Evolutionary conservation across 169 alveolate species (phyloP), one percentile per base, ranked within the genome.

Genomic region (Eimeria sp.): DNA sequence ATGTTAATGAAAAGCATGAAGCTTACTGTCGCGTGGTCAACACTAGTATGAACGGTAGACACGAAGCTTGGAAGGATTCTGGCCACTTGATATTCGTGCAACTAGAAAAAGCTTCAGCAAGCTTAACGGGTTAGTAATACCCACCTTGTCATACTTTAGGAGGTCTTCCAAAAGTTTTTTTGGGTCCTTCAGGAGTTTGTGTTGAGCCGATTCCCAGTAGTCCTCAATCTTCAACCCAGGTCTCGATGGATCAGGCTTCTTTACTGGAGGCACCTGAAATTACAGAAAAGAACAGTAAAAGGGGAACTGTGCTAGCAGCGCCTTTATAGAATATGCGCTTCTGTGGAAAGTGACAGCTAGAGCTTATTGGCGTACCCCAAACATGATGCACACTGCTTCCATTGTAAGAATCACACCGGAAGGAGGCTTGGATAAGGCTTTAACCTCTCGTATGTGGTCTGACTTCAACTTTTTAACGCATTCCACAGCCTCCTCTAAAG

Each of bases 391-490:
- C 95, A 98, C 95, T 30, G 99, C 99, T 84, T 97, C 98, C 96
- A 97, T 97, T 93, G 97, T 98, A 27, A 97, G 95, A 40, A 96
- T 95, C 27, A 98, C 99, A 27, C 98, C 99, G 5, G 97, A 98
- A 0, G 98, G 98, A 7, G 99, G 99, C 4, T 98, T 97, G 88
- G 97, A 98, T 97, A 98, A 97, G 67, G 99, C 97, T 95, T 99
- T 99, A 95, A 99, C 97, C 97, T 99, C 99, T 45, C 98, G 97
- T 78, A 99, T 98, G 96, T 99, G 99, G 80, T 98, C 98, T 43
- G 98, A 98, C 83, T 98, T 97, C 25, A 99, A 96, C 88, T 98
- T 98, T 96, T 98, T 99, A 91, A 98, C 98, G 73, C 99, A 99
- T 61, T 98, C 99, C 90, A 98, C 97, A 5, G 99, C 99, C 54